Evolutionary conservation across 805 yeast species (phyloP).

Genomic region (Candida pini): DNA sequence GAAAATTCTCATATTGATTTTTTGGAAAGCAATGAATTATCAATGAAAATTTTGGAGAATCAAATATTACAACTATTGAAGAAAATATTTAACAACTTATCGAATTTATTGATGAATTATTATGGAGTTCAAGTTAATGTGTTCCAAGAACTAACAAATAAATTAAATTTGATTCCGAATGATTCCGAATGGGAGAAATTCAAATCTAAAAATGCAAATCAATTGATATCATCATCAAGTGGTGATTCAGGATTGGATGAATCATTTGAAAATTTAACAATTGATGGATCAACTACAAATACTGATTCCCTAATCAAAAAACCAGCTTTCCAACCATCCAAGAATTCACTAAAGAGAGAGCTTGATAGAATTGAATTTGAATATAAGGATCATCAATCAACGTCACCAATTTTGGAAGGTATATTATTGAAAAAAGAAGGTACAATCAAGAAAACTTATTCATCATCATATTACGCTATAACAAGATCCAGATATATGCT

Average conservation of each 20-base stretch:
- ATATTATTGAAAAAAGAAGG: slow-evolving; percentile 40
- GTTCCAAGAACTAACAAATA: slow-evolving; percentile 25
- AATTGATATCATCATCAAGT: slow-evolving; percentile 27
- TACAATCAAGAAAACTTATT: slow-evolving; percentile 34
- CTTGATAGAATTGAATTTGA: slow-evolving; percentile 31
- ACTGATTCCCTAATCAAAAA: slow-evolving; percentile 1
- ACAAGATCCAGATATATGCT: slow-evolving; percentile 40
- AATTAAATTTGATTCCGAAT: slow-evolving; percentile 30
- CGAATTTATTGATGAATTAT: slow-evolving; percentile 25
- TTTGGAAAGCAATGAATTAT: slow-evolving; percentile 35
- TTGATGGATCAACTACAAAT: too few relatives aligned
- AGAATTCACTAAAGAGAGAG: slow-evolving; percentile 29
- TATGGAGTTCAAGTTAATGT: slow-evolving; percentile 25
- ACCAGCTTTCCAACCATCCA: slow-evolving; percentile 7
- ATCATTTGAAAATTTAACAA: neutral
- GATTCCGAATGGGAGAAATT: slow-evolving; percentile 43
- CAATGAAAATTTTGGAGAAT: slow-evolving; percentile 35
- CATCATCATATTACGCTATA: slow-evolving; percentile 41
- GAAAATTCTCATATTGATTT: slow-evolving; percentile 44
- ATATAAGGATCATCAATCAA: slow-evolving; percentile 34
- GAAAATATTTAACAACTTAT: slow-evolving; percentile 30
- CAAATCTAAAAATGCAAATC: slow-evolving; percentile 24
- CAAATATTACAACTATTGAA: slow-evolving; percentile 38
- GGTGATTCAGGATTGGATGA: slow-evolving; percentile 5
- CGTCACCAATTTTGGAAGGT: slow-evolving; percentile 44